phyloP scores from a whole-genome alignment of 495 filamentous ascomycete species.

The Daldinia decipiens region DNA sequence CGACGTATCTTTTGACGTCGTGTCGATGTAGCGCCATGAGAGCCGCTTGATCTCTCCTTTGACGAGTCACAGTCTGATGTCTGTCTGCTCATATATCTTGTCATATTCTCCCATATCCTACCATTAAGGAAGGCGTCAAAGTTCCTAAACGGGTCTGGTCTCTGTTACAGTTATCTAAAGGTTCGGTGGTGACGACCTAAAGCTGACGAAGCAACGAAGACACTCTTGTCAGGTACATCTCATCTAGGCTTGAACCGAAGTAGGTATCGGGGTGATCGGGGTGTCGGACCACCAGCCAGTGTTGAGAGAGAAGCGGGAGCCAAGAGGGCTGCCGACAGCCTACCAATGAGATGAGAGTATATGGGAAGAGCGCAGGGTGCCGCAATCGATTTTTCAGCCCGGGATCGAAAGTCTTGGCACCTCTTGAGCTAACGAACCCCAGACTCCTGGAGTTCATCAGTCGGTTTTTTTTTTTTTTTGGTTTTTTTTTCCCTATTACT shows the following conservation, averaged over 20 bases:
- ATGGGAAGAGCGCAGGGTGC: slow-evolving; percentile 36
- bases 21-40: slow-evolving; percentile 20
- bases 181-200: slow-evolving; percentile 9
- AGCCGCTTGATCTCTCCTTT: slow-evolving; percentile 20
- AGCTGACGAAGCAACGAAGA: slow-evolving; percentile 14
- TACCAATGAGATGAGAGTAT: slow-evolving; percentile 37
- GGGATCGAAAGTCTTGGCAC: slow-evolving; percentile 48
- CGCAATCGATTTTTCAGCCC: slow-evolving; percentile 49
- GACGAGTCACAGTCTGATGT: slow-evolving; percentile 16
- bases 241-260: not conserved
- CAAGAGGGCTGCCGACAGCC: slow-evolving; percentile 36
- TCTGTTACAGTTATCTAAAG: slow-evolving; percentile 23
- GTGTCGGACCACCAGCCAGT: slow-evolving; percentile 41
- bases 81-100: slow-evolving; percentile 19
- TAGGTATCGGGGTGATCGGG: slow-evolving; percentile 39
- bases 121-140: slow-evolving; percentile 3
- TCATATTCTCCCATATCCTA: not conserved
- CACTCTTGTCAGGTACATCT: slow-evolving; percentile 34
- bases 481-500: slow-evolving; percentile 21
- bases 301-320: slow-evolving; percentile 32
- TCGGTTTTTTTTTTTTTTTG: slow-evolving; percentile 33
- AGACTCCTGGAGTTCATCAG: slow-evolving; percentile 35
- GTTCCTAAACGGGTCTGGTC: slow-evolving; percentile 28
- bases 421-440: slow-evolving; percentile 38
- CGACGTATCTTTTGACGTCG: slow-evolving; percentile 32